Base-by-base conservation (phyloP, 1,284 basidiomycete species). In the Hypsizygus ulmarius region DNA sequence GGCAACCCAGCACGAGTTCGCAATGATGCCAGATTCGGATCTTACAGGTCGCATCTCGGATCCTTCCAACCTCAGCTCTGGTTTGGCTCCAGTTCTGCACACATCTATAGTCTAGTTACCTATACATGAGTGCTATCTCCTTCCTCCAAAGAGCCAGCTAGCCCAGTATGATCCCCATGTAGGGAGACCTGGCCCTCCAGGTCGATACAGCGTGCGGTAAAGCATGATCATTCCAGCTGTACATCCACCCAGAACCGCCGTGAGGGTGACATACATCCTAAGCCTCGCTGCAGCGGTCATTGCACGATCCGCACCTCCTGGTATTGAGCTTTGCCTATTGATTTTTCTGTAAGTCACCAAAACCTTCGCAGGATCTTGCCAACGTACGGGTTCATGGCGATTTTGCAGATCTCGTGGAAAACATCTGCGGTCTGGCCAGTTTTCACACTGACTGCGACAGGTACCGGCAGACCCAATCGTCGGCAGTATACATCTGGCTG, bases 401-500 rank as follows among this genome's bases (percentile, higher is more conserved):
- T 87, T 48, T 79, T 73, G 62, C 89, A 91, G 54, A 95, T 87
- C 29, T 83, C 82, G 59, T 89, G 84, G 75, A 92, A 95, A 28
- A 96, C 81, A 63, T 94, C 92, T n/a, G 93, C 93, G 15, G 82
- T 82, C 65, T 93, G 88, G 38, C 82, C 86, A 2, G 83, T 84
- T 64, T 87, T 87, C 38, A 96, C 87, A 64, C 90, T 93, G 16
- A 97, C 91, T 2, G 93, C 86, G 38, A 97, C 90, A 18, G 94
- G 94, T 3, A 94, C 90, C 54, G 88, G 88, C 12, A 97, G 72
- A 11, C 84, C 82, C 45, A 96, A 69, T 49, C 92, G 78, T 60
- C 93, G 77, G 64, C 92, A 94, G 68, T 99, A 99, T 10, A 95
- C 92, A 64, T 98, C 96, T 33, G 96, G 96, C 67, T 99, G 96